phyloP scores from a whole-genome alignment of 345 rosid genomes.

The Raphanus sativus region DNA sequence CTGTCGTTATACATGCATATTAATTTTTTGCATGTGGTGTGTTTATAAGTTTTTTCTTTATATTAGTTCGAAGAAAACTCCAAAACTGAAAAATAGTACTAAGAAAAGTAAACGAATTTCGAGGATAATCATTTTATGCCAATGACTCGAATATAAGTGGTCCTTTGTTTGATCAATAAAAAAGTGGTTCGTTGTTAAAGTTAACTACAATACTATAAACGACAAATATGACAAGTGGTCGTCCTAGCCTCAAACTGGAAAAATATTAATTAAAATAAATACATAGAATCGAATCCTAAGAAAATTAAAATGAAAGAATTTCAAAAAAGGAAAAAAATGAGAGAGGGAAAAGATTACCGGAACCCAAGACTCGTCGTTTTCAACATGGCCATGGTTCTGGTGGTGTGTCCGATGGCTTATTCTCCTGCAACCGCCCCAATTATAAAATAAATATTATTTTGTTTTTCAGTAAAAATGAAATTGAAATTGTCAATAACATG shows the following conservation, averaged over 20 bases:
- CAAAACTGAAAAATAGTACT: background rate
- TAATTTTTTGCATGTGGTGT: slow-evolving; percentile 21
- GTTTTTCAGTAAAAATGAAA: background rate
- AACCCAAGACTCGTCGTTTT: slow-evolving; percentile 85
- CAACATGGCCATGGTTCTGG: slow-evolving; percentile 87
- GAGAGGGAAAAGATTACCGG: slow-evolving; percentile 47
- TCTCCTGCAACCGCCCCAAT: slow-evolving; percentile 50
- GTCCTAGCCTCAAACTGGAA: background rate
- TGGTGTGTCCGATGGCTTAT: slow-evolving; percentile 88
- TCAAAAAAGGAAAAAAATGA: background rate
- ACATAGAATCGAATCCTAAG: background rate
- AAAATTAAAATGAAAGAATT: background rate
- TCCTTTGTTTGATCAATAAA: background rate
- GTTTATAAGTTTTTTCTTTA: background rate
- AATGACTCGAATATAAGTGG: slow-evolving; percentile 34
- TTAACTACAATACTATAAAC: background rate
- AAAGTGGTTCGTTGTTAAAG: slow-evolving; percentile 26
- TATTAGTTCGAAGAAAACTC: slow-evolving; percentile 3
- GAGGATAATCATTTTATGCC: slow-evolving; percentile 29
- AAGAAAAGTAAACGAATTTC: slow-evolving; percentile 23
- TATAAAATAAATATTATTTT: background rate
- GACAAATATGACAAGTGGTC: background rate
- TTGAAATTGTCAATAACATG: background rate
- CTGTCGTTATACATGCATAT: background rate
- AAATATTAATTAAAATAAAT: background rate